These are phyloP conservation scores for Corchorus olitorius DNA, from an alignment of 345 rosid species.

Conservation along the genomic window DNA sequence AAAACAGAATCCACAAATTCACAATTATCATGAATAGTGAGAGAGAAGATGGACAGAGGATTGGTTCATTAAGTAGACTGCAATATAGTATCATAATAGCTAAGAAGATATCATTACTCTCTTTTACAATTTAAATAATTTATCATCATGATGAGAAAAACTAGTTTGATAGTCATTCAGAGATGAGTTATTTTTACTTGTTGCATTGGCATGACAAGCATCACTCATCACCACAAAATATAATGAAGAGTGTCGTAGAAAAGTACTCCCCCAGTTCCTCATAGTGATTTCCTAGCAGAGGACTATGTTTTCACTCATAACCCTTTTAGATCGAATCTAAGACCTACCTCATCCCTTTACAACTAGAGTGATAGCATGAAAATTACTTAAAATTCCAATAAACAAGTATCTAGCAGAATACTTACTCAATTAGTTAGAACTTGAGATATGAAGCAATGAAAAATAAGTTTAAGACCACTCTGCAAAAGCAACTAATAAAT, in stretches of 20 bases:
- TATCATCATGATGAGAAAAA: not conserved
- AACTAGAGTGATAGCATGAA: not conserved
- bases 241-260: not conserved
- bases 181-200: not conserved
- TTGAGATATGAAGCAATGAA: not conserved
- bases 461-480: not conserved
- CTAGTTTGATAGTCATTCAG: not conserved
- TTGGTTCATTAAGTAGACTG: not conserved
- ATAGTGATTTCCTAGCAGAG: not conserved
- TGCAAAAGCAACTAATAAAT: not conserved
- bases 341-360: not conserved
- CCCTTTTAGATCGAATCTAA: not conserved
- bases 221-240: not conserved
- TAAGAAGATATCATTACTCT: not conserved
- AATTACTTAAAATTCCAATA: not conserved
- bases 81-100: not conserved
- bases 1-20: slow-evolving; percentile 9
- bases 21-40: not conserved
- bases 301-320: not conserved
- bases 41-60: not conserved
- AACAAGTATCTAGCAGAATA: not conserved
- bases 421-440: not conserved
- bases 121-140: not conserved
- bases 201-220: slow-evolving; percentile 12
- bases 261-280: not conserved